phyloP scores from a whole-genome alignment of 116 monocot species.

The Zostera marina region DNA sequence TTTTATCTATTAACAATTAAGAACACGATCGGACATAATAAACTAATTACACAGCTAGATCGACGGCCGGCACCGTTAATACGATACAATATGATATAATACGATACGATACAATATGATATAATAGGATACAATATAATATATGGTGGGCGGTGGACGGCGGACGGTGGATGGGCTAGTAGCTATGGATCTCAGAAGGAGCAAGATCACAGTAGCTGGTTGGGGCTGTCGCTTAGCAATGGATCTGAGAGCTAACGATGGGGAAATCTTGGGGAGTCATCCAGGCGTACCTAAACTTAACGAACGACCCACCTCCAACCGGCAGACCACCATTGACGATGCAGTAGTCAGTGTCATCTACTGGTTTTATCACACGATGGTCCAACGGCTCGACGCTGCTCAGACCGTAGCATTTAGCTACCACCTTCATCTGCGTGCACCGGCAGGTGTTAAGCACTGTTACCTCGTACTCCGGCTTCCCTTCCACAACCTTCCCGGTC shows the following conservation, averaged over 20 bases:
- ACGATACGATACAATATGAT: too few species aligned
- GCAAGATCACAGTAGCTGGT: constrained; percentile 1
- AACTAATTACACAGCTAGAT: too few species aligned
- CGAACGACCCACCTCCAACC: constrained; percentile 3
- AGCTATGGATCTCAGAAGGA: constrained; percentile 2
- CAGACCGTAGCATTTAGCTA: constrained; percentile 18
- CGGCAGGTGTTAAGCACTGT: constrained; percentile 20
- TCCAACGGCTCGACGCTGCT: constrained; percentile 21
- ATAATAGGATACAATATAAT: too few species aligned
- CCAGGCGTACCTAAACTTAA: constrained; percentile 30
- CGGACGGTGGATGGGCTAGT: too few species aligned
- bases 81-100: neutral
- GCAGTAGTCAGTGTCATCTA: constrained; percentile 11
- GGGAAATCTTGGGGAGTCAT: constrained; percentile 28
- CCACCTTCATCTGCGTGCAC: constrained; percentile 18
- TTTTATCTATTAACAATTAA: too few species aligned
- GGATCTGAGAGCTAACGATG: constrained; percentile 16
- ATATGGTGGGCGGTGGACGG: too few species aligned
- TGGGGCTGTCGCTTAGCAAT: neutral
- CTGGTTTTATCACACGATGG: constrained; percentile 7
- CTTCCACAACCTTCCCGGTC: constrained; percentile 21
- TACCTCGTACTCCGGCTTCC: constrained; percentile 28
- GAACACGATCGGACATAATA: too few species aligned
- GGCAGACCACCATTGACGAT: constrained; percentile 12
- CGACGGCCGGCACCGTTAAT: too few species aligned